Conservation (phyloP, 75 land plant species). For the Pinus taeda region DNA sequence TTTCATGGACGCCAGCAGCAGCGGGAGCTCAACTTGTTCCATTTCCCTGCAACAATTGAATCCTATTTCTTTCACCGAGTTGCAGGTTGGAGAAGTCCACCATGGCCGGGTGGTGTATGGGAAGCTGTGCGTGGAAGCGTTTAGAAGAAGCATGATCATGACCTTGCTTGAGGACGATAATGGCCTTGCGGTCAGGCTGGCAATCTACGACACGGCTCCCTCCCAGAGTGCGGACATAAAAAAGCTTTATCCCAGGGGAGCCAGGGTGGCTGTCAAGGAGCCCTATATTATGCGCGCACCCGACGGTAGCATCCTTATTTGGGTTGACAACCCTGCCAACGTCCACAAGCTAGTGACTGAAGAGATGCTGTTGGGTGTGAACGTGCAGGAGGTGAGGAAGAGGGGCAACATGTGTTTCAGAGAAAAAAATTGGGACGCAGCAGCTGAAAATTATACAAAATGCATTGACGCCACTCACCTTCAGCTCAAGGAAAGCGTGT, state of each 20-base stretch:
- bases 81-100: conserved; percentile 17
- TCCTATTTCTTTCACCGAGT: conserved; percentile 15
- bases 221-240: not conserved
- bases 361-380: not conserved
- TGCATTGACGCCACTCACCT: not conserved
- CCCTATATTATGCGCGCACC: not conserved
- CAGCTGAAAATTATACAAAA: not conserved
- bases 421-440: not conserved
- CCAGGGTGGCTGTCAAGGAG: conserved; percentile 3
- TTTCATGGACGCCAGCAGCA: no score
- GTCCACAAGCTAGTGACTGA: no score
- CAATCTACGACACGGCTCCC: not conserved
- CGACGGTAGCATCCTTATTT: no score
- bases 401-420: not conserved
- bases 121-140: conserved; percentile 19
- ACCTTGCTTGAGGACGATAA: conserved; percentile 13
- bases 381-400: not conserved
- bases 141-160: not conserved
- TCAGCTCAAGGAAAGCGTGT: no score
- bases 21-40: not conserved
- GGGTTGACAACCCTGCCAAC: no score
- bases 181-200: not conserved
- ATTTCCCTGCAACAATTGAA: not conserved
- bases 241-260: conserved; percentile 2
- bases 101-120: conserved; percentile 29